A percentile compares a stretch with the other conserved stretches of the same genome.
These are phyloP conservation scores for Hippophae rhamnoides DNA, from an alignment of 306 rosid species.

Conservation along the genomic window DNA sequence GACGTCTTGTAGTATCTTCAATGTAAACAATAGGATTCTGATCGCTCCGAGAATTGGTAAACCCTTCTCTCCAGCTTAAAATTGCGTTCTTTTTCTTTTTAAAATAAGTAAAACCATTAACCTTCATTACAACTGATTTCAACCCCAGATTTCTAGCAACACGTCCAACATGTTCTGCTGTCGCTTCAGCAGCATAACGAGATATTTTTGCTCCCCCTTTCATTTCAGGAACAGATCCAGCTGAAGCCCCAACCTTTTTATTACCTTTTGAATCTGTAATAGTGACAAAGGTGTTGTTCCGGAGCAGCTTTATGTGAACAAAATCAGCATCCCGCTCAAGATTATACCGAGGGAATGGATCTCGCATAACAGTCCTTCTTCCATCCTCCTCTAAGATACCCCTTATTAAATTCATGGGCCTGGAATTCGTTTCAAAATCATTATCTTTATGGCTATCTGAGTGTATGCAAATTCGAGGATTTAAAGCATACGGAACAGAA, in stretches of 20 bases:
- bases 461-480: constrained; percentile 20
- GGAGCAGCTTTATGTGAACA: constrained; percentile 70
- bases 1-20: constrained; percentile 59
- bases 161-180: constrained; percentile 68
- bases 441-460: constrained; percentile 22
- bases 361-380: constrained; percentile 10
- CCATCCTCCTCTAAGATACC: constrained; percentile 39
- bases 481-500: constrained; percentile 15
- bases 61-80: constrained; percentile 67
- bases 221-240: constrained; percentile 55
- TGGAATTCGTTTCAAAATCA: constrained; percentile 18
- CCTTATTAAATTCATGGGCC: constrained; percentile 57
- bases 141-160: constrained; percentile 49
- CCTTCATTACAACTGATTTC: constrained; percentile 69
- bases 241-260: constrained; percentile 50
- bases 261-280: constrained; percentile 67
- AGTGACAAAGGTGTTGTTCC: constrained; percentile 64
- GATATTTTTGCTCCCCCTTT: constrained; percentile 59
- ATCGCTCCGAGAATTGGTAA: constrained; percentile 37
- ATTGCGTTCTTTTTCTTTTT: constrained; percentile 70
- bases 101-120: constrained; percentile 60
- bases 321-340: constrained; percentile 53
- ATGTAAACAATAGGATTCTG: constrained; percentile 45
- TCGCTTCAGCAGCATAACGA: constrained; percentile 65
- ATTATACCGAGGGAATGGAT: constrained; percentile 15